phyloP scores from a whole-genome alignment of 768 basidiomycete genomes.

The Naematelia aurantialba region DNA sequence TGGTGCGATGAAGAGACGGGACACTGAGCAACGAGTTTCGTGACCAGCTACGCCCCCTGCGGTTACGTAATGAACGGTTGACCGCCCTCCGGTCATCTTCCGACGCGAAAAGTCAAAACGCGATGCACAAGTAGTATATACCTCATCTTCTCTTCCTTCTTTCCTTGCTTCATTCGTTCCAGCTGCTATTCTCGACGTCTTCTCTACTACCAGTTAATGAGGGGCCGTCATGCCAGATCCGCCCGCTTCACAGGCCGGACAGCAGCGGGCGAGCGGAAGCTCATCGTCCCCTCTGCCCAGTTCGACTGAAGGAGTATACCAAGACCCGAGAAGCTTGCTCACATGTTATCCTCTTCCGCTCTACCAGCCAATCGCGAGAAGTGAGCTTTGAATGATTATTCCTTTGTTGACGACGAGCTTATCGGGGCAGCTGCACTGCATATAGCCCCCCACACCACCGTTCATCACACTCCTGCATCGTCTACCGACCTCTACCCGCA shows the following conservation, averaged over 20 bases:
- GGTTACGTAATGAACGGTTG: not conserved
- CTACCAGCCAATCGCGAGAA: slow-evolving; percentile 42
- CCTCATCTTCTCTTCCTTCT: not conserved
- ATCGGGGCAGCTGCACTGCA: slow-evolving; percentile 30
- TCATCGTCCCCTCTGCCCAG: not conserved
- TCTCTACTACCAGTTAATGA: not conserved
- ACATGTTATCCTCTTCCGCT: slow-evolving; percentile 37
- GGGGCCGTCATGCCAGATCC: not conserved
- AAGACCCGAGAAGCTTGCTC: not conserved
- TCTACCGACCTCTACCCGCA: slow-evolving; percentile 36
- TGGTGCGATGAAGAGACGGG: not conserved
- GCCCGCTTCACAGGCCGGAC: not conserved
- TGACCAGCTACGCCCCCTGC: not conserved
- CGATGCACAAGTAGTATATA: not conserved
- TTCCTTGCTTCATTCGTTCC: not conserved
- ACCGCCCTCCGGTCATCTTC: not conserved
- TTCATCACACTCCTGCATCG: slow-evolving; percentile 23
- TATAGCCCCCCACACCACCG: slow-evolving; percentile 31
- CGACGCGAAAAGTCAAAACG: not conserved
- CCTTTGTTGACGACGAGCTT: not conserved
- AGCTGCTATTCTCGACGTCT: not conserved
- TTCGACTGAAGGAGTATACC: not conserved
- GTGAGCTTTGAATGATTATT: slow-evolving; percentile 19
- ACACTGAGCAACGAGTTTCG: not conserved
- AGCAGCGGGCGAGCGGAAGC: not conserved